Percentiles rank a stretch among this genome's conserved stretches.
Evolutionary conservation across 257 asterid genomes (phyloP).

Genomic region (Nicotiana obtusifolia): DNA sequence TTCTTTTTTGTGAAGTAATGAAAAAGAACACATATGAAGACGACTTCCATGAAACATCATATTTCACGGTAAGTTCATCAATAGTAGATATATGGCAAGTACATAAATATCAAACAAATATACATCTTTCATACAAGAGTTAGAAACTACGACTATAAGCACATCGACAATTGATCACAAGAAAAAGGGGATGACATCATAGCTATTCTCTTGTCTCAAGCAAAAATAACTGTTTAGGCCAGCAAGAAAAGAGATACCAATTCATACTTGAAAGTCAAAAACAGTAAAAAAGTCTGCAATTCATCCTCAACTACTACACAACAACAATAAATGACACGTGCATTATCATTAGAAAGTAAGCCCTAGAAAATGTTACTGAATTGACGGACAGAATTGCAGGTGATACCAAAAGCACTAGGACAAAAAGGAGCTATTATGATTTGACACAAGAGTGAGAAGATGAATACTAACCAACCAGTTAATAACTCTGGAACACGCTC

Average conservation of each 20-base stretch:
- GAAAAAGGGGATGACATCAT: background rate
- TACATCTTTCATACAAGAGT: no score
- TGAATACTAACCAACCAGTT: background rate
- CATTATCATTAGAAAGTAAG: background rate
- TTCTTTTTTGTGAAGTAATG: no score
- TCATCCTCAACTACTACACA: background rate
- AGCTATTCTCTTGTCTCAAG: background rate
- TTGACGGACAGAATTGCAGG: background rate
- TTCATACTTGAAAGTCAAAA: background rate
- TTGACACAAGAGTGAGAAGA: background rate
- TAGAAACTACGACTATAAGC: no score
- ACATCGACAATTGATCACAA: no score
- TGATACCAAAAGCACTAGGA: background rate
- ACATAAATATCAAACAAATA: no score
- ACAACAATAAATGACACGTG: background rate
- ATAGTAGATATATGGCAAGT: no score
- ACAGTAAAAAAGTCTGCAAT: background rate
- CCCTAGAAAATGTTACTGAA: background rate
- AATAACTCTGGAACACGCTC: background rate
- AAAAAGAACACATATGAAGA: no score
- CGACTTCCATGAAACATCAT: no score
- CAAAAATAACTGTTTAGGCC: background rate
- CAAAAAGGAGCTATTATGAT: background rate
- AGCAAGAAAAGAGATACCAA: background rate
- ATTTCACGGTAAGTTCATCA: no score